Percentiles rank a stretch among this genome's conserved stretches.
Evolutionary conservation across 108 stramenopile species (phyloP).

Genomic region (Cyclotella choctawhatcheeana): DNA sequence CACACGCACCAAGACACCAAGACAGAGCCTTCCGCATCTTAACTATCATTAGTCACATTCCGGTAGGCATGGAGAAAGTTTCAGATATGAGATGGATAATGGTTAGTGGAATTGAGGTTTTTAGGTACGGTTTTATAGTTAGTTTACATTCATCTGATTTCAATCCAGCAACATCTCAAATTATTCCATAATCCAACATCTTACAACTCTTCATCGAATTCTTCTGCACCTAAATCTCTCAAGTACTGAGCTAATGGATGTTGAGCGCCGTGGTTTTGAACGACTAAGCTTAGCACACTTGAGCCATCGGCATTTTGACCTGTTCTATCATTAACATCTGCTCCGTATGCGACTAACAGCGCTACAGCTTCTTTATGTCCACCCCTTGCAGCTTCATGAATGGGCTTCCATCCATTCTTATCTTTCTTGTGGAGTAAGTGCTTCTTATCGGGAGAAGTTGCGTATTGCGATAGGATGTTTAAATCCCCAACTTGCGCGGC

Average conservation of each 20-base stretch:
- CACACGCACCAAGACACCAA: too few species aligned
- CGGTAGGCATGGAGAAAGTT: too few species aligned
- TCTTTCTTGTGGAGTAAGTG: slow-evolving; percentile 49
- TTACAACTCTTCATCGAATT: slow-evolving; percentile 54
- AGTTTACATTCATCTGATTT: background rate
- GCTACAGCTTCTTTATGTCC: slow-evolving; percentile 47
- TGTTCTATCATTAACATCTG: slow-evolving; percentile 41
- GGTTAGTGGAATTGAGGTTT: too few species aligned
- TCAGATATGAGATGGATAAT: too few species aligned
- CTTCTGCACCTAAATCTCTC: slow-evolving; percentile 46
- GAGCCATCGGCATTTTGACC: slow-evolving; percentile 24
- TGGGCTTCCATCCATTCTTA: slow-evolving; percentile 54
- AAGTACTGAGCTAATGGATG: slow-evolving; percentile 57
- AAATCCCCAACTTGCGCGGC: slow-evolving; percentile 47
- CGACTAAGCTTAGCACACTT: slow-evolving; percentile 25
- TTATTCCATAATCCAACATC: background rate
- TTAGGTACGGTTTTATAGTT: background rate
- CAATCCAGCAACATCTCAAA: background rate
- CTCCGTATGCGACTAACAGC: slow-evolving; percentile 38
- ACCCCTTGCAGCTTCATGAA: slow-evolving; percentile 52
- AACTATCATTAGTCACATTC: too few species aligned
- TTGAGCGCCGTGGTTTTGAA: slow-evolving; percentile 39
- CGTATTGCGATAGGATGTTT: slow-evolving; percentile 30
- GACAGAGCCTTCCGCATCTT: too few species aligned
- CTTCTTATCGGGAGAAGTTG: slow-evolving; percentile 23